Conservation (phyloP, 169 alveolate species). For the Eimeria praecox region DNA sequence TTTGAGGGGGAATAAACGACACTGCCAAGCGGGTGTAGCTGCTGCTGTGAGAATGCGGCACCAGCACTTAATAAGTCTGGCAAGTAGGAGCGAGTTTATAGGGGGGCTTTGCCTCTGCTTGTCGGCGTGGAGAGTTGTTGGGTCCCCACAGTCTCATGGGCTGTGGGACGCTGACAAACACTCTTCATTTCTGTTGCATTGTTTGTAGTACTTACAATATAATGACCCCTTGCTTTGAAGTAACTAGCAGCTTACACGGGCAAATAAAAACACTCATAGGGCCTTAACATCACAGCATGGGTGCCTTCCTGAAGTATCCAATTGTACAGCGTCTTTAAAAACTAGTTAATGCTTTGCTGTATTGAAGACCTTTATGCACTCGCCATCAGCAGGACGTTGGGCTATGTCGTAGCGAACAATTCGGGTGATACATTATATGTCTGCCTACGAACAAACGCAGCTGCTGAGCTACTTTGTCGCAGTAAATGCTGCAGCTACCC, state of each 20-base stretch:
- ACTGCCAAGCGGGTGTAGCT: background rate
- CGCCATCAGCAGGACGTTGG: background rate
- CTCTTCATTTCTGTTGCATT: background rate
- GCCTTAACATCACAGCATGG: background rate
- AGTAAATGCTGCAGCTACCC: background rate
- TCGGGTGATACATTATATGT: background rate
- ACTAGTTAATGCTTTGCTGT: background rate
- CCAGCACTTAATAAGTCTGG: background rate
- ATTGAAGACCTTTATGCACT: background rate
- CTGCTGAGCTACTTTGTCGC: background rate
- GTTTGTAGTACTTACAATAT: background rate
- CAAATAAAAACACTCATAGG: background rate
- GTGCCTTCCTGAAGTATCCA: background rate
- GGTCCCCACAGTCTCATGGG: background rate
- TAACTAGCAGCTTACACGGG: background rate
- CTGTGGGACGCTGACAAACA: background rate
- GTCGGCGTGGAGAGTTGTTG: background rate
- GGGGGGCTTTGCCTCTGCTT: background rate
- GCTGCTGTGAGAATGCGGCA: background rate
- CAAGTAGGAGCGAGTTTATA: background rate
- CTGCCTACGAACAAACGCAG: background rate
- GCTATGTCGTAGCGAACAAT: background rate
- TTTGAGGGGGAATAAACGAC: slow-evolving; percentile 28
- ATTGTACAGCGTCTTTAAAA: background rate
- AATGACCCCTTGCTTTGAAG: background rate